Conservation (phyloP, 169 alveolate species). For the Plasmodium ovale region DNA sequence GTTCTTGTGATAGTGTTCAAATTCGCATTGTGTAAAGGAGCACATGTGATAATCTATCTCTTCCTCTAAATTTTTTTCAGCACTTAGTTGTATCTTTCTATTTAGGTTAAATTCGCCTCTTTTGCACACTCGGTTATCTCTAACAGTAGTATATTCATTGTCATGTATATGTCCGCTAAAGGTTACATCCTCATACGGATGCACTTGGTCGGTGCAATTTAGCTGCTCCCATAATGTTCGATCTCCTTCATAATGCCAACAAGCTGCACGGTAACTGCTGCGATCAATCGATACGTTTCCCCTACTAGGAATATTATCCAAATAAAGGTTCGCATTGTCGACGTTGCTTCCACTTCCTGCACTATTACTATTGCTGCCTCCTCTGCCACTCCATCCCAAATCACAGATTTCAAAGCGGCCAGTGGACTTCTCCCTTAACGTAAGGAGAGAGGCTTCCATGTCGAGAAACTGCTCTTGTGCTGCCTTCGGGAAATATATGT, state of each 20-base stretch:
- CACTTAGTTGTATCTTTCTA: constrained; percentile 10
- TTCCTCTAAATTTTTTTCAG: neutral
- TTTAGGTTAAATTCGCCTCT: neutral
- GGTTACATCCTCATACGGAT: too few relatives aligned
- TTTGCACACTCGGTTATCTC: too few relatives aligned
- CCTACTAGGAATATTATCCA: too few relatives aligned
- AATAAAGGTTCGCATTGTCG: too few relatives aligned
- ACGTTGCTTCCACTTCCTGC: too few relatives aligned
- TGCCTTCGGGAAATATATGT: constrained; percentile 22
- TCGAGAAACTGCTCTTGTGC: constrained; percentile 37
- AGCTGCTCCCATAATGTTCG: too few relatives aligned
- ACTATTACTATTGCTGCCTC: neutral
- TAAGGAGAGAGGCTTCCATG: constrained; percentile 35
- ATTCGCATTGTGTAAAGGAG: constrained; percentile 15
- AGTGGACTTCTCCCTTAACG: constrained; percentile 1
- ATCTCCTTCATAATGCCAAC: too few relatives aligned
- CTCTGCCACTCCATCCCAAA: neutral
- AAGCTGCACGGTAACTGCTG: too few relatives aligned
- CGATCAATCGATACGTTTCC: too few relatives aligned
- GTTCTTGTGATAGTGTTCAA: constrained; percentile 12
- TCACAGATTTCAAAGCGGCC: constrained; percentile 1
- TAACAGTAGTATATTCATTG: too few relatives aligned
- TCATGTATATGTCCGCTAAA: too few relatives aligned
- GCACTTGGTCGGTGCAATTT: too few relatives aligned
- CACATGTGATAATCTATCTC: constrained; percentile 5